phyloP scores from a whole-genome alignment of 148 eudicot genomes.

The Nyssa sinensis region DNA sequence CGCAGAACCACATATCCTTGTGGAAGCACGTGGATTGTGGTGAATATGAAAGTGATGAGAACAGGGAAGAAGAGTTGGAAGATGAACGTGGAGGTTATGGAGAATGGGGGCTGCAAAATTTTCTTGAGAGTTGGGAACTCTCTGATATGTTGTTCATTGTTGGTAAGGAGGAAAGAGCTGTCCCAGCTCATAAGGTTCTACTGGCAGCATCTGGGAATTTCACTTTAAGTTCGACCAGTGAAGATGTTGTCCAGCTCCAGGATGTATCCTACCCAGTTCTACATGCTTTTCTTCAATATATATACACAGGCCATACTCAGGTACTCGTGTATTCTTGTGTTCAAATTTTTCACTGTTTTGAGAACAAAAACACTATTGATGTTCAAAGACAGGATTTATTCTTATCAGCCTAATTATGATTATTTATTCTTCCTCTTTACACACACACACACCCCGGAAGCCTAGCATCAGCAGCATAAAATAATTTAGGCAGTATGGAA shows the following conservation, averaged over 20 bases:
- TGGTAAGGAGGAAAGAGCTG: slow-evolving; percentile 67
- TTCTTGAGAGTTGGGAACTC: slow-evolving; percentile 90
- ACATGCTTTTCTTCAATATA: slow-evolving; percentile 69
- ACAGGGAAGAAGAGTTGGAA: slow-evolving; percentile 48
- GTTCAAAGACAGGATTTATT: too few species aligned
- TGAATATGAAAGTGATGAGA: slow-evolving; percentile 47
- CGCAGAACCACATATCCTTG: slow-evolving; percentile 74
- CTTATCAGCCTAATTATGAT: too few species aligned
- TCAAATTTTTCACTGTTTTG: too few species aligned
- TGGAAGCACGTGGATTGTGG: slow-evolving; percentile 81
- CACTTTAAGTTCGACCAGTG: slow-evolving; percentile 32
- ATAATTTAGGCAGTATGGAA: too few species aligned
- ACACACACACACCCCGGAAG: too few species aligned
- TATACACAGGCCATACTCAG: slow-evolving; percentile 77
- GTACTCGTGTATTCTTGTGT: slow-evolving; percentile 32
- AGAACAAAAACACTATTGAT: too few species aligned
- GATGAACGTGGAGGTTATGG: slow-evolving; percentile 45
- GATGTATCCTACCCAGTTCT: slow-evolving; percentile 55
- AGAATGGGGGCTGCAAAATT: slow-evolving; percentile 67
- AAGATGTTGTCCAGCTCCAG: slow-evolving; percentile 54
- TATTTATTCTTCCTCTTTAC: too few species aligned
- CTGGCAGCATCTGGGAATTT: slow-evolving; percentile 79
- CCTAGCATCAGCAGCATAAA: too few species aligned
- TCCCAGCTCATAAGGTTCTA: slow-evolving; percentile 84
- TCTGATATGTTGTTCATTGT: slow-evolving; percentile 76